Evolutionary conservation across 1,284 basidiomycete genomes (phyloP).

Genomic region (Boletus semigastroideus): DNA sequence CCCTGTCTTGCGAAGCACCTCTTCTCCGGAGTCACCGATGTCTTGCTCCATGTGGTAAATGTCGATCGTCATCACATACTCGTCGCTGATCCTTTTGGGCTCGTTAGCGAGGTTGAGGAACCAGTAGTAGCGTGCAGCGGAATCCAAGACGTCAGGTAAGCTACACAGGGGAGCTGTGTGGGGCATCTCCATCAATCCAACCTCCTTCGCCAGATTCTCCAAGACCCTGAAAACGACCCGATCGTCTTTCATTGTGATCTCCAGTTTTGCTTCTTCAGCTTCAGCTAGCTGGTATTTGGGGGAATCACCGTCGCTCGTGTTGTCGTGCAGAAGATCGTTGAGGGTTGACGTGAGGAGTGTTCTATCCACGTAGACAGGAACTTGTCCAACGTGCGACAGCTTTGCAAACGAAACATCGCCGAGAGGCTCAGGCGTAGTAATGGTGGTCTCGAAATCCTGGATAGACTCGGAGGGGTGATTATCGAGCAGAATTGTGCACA

Average conservation of each 20-base stretch:
- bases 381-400: neutral
- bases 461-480: neutral
- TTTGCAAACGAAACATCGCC: neutral
- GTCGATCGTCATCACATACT: neutral
- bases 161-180: neutral
- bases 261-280: neutral
- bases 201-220: neutral
- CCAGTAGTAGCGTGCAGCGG: conserved; percentile 3
- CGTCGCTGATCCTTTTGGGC: too few relatives aligned
- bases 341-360: neutral
- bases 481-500: neutral
- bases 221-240: neutral
- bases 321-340: neutral
- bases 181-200: neutral
- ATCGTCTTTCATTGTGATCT: neutral
- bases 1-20: too few relatives aligned
- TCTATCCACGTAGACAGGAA: neutral
- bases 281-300: neutral
- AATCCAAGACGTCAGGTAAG: neutral
- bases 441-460: neutral
- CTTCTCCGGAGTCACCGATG: too few relatives aligned
- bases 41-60: neutral
- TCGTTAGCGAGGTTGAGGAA: neutral
- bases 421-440: neutral
- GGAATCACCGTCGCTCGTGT: neutral